A percentile compares a stretch with the other conserved stretches of the same genome.
Conservation (phyloP, 1,284 basidiomycete genomes). For the Puccinia horiana region DNA sequence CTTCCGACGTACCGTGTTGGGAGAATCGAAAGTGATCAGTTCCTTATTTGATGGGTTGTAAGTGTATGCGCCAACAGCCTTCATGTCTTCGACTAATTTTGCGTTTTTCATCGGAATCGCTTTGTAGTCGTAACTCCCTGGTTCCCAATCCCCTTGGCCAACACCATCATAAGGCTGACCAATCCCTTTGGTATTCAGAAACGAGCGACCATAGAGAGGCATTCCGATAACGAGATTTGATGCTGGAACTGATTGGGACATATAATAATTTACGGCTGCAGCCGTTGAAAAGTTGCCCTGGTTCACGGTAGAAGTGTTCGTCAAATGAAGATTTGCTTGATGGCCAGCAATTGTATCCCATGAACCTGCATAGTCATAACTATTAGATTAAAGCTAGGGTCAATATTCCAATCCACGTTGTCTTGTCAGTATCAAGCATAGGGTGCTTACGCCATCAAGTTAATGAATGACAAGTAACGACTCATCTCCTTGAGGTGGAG, state of each 20-base stretch:
- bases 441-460: conserved; percentile 48
- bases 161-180: conserved; percentile 44
- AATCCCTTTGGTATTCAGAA: conserved; percentile 48
- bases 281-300: conserved; percentile 48
- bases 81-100: conserved; percentile 36
- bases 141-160: conserved; percentile 46
- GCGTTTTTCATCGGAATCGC: conserved; percentile 18
- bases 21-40: conserved; percentile 42
- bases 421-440: too few species aligned
- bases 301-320: conserved; percentile 23
- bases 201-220: conserved; percentile 49
- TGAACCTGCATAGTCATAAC: conserved; percentile 50
- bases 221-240: conserved; percentile 44
- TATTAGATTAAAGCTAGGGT: background rate
- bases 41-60: conserved; percentile 42
- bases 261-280: conserved; percentile 43
- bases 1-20: conserved; percentile 38
- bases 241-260: conserved; percentile 36
- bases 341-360: conserved; percentile 49
- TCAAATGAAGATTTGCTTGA: conserved; percentile 44
- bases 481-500: conserved; percentile 39
- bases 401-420: background rate
- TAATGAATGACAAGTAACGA: conserved; percentile 47
- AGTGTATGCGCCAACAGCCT: conserved; percentile 38
- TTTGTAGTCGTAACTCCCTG: conserved; percentile 49